These are phyloP conservation scores for Sclerotinia nivalis DNA, from an alignment of 2,329 filamentous ascomycete genomes.

Conservation along the genomic window DNA sequence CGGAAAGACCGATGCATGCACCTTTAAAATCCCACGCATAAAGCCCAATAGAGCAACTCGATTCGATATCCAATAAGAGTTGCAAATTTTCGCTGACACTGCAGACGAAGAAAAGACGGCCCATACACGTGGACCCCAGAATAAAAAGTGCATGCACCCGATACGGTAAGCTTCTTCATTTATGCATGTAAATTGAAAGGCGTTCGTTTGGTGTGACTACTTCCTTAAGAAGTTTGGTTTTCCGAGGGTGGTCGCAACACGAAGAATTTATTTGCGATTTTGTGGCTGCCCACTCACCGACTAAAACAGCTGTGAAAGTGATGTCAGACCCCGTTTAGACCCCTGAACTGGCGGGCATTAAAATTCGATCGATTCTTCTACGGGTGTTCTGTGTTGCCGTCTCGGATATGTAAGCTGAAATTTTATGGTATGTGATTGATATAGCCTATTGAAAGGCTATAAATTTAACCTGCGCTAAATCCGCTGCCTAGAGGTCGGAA, in stretches of 20 bases:
- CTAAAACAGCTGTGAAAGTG: conserved; percentile 11
- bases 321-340: conserved; percentile 2
- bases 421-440: not conserved
- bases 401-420: conserved; percentile 23
- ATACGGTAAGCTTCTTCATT: conserved; percentile 14
- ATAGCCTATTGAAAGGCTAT: conserved; percentile 24
- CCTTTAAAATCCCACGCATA: conserved; percentile 2
- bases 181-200: conserved; percentile 10
- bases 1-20: conserved; percentile 22
- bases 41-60: conserved; percentile 11
- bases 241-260: not conserved
- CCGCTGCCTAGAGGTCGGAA: conserved; percentile 12
- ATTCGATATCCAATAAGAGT: conserved; percentile 10
- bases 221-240: not conserved
- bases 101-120: not conserved
- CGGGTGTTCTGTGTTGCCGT: conserved; percentile 7
- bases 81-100: not conserved
- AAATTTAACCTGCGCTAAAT: conserved; percentile 2
- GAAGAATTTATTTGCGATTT: not conserved
- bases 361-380: conserved; percentile 12
- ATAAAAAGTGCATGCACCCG: conserved; percentile 1
- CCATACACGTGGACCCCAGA: conserved; percentile 13
- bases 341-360: conserved; percentile 21
- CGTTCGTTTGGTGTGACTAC: not conserved
- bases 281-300: conserved; percentile 21